phyloP scores from a whole-genome alignment of 495 filamentous ascomycete species.

The Penicillium atrosanguineum region DNA sequence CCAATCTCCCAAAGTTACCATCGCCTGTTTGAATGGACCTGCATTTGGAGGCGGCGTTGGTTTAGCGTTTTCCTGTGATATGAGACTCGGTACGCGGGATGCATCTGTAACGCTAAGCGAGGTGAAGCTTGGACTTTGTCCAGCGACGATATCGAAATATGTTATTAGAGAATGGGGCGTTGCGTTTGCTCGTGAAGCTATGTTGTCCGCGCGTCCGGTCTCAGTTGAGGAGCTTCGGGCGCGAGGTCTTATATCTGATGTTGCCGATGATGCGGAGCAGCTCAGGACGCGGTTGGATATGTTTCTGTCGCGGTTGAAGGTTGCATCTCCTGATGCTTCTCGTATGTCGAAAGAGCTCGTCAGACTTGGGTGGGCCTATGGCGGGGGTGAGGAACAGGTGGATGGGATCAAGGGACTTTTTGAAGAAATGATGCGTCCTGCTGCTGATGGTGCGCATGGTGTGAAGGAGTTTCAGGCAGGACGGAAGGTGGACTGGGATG shows the following conservation, averaged over 20 bases:
- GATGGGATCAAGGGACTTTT: slow-evolving; percentile 18
- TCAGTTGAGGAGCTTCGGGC: slow-evolving; percentile 20
- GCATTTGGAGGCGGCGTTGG: slow-evolving; percentile 41
- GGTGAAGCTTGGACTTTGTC: slow-evolving; percentile 30
- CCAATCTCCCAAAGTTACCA: slow-evolving; percentile 34
- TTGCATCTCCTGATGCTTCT: slow-evolving; percentile 18
- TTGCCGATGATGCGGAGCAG: slow-evolving; percentile 7
- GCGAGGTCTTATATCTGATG: slow-evolving; percentile 17
- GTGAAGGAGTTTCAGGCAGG: slow-evolving; percentile 21
- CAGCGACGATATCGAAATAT: slow-evolving; percentile 35
- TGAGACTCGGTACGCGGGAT: slow-evolving; percentile 19
- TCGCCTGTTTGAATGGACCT: slow-evolving; percentile 35
- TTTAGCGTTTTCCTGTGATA: slow-evolving; percentile 36
- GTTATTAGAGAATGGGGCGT: slow-evolving; percentile 30
- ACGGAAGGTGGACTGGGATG: slow-evolving; percentile 23
- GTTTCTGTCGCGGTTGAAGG: slow-evolving; percentile 11
- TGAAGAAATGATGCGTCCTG: slow-evolving; percentile 22
- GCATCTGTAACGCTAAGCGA: slow-evolving; percentile 34
- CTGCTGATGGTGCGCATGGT: slow-evolving; percentile 19
- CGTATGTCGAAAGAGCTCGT: slow-evolving; percentile 26
- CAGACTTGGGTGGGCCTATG: slow-evolving; percentile 21
- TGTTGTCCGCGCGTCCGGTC: slow-evolving; percentile 29
- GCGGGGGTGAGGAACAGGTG: slow-evolving; percentile 7
- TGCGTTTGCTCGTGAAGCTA: slow-evolving; percentile 27
- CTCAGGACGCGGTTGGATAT: slow-evolving; percentile 5